Evolutionary conservation across 1,139 yeast genomes (phyloP).

Genomic region (Protomyces lactucae-debilis): DNA sequence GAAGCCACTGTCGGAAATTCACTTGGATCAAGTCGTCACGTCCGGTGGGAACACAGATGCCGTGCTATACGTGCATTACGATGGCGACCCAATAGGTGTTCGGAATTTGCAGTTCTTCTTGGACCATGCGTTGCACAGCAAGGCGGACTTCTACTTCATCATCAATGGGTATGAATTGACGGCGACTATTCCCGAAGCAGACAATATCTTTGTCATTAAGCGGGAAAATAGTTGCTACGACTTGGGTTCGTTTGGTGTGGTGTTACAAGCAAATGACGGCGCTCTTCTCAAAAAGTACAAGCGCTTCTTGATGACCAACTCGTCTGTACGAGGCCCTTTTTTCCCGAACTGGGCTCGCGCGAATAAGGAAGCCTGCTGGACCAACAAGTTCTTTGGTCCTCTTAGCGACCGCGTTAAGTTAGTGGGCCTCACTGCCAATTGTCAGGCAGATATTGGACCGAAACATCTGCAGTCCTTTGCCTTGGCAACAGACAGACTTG

Average conservation of each 20-base stretch:
- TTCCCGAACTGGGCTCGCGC: conserved; percentile 16
- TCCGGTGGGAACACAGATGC: neutral
- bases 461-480: conserved; percentile 17
- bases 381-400: neutral
- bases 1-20: too few relatives aligned
- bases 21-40: too few relatives aligned
- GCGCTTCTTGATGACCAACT: conserved; percentile 17
- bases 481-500: conserved; percentile 2
- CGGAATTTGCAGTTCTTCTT: conserved; percentile 13
- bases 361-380: conserved; percentile 5
- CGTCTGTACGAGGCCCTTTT: conserved; percentile 15
- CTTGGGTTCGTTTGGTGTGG: conserved; percentile 13
- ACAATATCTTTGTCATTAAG: conserved; percentile 2
- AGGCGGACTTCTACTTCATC: conserved; percentile 17
- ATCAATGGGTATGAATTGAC: conserved; percentile 6
- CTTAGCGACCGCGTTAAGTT: neutral
- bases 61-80: conserved; percentile 16
- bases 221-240: conserved; percentile 20
- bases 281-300: conserved; percentile 4
- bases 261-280: conserved; percentile 1
- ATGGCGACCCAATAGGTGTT: neutral
- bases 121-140: conserved; percentile 18
- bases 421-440: conserved; percentile 13
- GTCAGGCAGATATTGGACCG: conserved; percentile 1
- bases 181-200: neutral